Evolutionary conservation across 306 rosid genomes (phyloP).

Genomic region (barrel medic (Medicago truncatula)): DNA sequence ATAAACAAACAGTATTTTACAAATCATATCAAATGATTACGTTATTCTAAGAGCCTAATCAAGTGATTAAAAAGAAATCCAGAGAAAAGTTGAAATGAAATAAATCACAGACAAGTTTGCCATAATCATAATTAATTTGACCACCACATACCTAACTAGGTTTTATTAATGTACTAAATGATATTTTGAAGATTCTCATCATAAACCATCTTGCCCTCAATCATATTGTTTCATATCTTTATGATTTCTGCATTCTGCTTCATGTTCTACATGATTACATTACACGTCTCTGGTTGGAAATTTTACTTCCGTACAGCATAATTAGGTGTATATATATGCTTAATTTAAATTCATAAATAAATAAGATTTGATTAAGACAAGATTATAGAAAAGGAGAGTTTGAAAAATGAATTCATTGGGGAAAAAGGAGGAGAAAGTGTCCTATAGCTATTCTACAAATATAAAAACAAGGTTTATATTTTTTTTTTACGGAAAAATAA

Average conservation of each 20-base stretch:
- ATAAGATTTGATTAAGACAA: too few relatives aligned
- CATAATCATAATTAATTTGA: slow-evolving; percentile 53
- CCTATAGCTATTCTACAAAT: too few relatives aligned
- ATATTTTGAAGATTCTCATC: slow-evolving; percentile 42
- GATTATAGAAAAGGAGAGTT: too few relatives aligned
- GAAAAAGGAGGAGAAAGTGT: too few relatives aligned
- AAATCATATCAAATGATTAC: slow-evolving; percentile 34
- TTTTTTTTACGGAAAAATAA: too few relatives aligned
- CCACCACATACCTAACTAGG: slow-evolving; percentile 52
- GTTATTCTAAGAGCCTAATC: slow-evolving; percentile 24
- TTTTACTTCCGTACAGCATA: neutral
- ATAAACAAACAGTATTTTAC: neutral
- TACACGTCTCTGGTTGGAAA: neutral
- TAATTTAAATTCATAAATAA: too few relatives aligned
- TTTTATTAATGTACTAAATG: slow-evolving; percentile 31
- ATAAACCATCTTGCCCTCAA: slow-evolving; percentile 23
- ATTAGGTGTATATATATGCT: too few relatives aligned
- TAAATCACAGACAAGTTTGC: slow-evolving; percentile 58
- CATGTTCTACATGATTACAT: neutral
- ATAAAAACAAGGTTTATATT: too few relatives aligned
- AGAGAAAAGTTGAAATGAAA: slow-evolving; percentile 33
- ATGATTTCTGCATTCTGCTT: slow-evolving; percentile 22
- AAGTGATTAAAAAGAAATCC: slow-evolving; percentile 27
- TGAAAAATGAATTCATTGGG: too few relatives aligned
- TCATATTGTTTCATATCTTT: slow-evolving; percentile 29